Conservation (phyloP, 202 grass and related monocot species). For the Elaeis oleifera region DNA sequence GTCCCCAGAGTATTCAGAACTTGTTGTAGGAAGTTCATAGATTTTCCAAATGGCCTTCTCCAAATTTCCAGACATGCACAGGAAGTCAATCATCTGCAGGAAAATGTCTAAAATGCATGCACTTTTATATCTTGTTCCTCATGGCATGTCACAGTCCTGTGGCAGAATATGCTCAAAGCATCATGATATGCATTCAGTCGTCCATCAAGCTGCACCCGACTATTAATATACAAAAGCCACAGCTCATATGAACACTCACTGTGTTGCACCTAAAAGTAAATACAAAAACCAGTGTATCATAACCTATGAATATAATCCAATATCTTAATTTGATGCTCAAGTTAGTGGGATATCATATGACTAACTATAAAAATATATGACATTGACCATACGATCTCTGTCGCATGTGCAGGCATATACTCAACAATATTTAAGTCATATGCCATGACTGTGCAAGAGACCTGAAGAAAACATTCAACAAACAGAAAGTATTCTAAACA, state of each 20-base stretch:
- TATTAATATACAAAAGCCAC: conserved; percentile 99
- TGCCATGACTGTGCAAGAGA: too few relatives aligned
- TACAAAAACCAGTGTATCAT: conserved; percentile 21
- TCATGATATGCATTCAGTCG: conserved; percentile 77
- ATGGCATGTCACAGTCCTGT: conserved; percentile 43
- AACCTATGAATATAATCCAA: not conserved
- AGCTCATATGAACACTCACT: conserved; percentile 85
- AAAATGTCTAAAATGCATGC: conserved; percentile 80
- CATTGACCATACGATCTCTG: too few relatives aligned
- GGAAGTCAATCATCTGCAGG: conserved; percentile 89
- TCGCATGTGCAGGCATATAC: too few relatives aligned
- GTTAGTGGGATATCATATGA: too few relatives aligned
- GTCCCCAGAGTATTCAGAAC: conserved; percentile 50
- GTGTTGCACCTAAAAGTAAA: conserved; percentile 88
- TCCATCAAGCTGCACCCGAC: conserved; percentile 79
- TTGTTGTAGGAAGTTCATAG: conserved; percentile 33
- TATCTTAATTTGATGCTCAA: too few relatives aligned
- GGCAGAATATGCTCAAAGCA: conserved; percentile 68
- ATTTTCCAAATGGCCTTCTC: conserved; percentile 66
- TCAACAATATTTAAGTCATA: too few relatives aligned
- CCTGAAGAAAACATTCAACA: too few relatives aligned
- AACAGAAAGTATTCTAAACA: too few relatives aligned
- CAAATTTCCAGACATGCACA: conserved; percentile 71
- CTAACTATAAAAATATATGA: too few relatives aligned
- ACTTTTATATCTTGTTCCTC: conserved; percentile 65